Evolutionary conservation across 768 basidiomycete genomes (phyloP), one percentile per base, ranked within the genome.

Genomic region (Auricularia cornea): DNA sequence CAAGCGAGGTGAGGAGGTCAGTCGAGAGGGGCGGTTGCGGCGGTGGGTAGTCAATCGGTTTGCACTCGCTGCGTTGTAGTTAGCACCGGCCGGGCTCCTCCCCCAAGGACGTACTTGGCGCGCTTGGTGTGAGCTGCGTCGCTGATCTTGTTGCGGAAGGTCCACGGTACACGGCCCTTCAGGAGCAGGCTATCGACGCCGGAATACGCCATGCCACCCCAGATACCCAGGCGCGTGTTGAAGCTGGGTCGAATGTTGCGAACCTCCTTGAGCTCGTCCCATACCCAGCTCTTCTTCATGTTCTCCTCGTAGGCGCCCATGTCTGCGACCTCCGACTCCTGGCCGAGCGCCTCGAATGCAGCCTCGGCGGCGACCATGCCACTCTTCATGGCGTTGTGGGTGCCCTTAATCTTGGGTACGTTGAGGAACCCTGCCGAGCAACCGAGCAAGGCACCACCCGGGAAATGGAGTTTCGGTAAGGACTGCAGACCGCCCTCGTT

Each of bases 341-440:
- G 62, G 6, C 77, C 74, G 59, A 96, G 75, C 3, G 82, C 82
- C 4, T 85, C 80, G 67, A 80, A 94, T 0, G 92, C 92, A 0
- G 90, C 82, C 72, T 99, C 95, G 1, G 93, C 96, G 31, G 94
- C 96, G 23, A 98, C 80, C 89, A 98, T 98, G 31, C 97, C 97
- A 40, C 89, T 92, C 81, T 98, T 95, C 97, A 99, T 98, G 2
- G 96, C 94, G 64, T 95, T 98, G 72, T 98, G 97, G 0, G 95
- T 96, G 16, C 96, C 96, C 72, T 98, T 98, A 76, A 99, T 98
- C 77, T 97, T 98, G 16, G 95, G 89, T 12, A 97, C 83, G 76
- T 98, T 98, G 65, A 99, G 83, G 73, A 98, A 94, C 14, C 96
- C 96, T 1, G 95, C 97, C 0, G 93, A 89, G 76, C 95, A 98